Conservation (phyloP, 116 monocot genomes). For the Phalaenopsis hybrid region DNA sequence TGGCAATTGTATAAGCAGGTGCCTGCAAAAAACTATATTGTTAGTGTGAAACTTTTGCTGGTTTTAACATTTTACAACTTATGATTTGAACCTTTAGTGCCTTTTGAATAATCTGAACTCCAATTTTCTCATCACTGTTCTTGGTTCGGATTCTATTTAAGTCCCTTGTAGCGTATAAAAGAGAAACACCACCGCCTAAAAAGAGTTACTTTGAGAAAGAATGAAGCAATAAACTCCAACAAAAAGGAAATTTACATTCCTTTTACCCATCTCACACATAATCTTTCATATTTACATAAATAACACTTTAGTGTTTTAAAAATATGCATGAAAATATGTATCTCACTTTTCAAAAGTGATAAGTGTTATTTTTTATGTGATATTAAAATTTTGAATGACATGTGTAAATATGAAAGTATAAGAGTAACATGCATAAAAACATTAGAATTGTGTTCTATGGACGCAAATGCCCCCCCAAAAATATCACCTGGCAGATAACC, state of each 20-base stretch:
- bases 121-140: slow-evolving; percentile 74
- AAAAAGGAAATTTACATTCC: background rate
- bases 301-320: too few relatives aligned
- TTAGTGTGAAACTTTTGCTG: background rate
- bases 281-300: too few relatives aligned
- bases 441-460: too few relatives aligned
- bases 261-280: too few relatives aligned
- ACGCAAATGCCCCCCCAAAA: background rate
- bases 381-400: too few relatives aligned
- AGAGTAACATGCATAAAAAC: too few relatives aligned
- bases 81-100: background rate
- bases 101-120: slow-evolving; percentile 56
- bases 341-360: too few relatives aligned
- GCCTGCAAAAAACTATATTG: slow-evolving; percentile 34
- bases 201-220: background rate
- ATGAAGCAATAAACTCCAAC: background rate
- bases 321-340: too few relatives aligned
- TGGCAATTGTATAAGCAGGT: slow-evolving; percentile 65
- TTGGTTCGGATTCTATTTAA: slow-evolving; percentile 51
- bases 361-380: too few relatives aligned
- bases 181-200: slow-evolving; percentile 53
- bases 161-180: slow-evolving; percentile 53
- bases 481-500: slow-evolving; percentile 70
- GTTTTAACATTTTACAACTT: background rate
- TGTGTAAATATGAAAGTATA: too few relatives aligned